These are phyloP conservation scores for Solanum verrucosum DNA, from an alignment of 257 asterid species.

Conservation along the genomic window DNA sequence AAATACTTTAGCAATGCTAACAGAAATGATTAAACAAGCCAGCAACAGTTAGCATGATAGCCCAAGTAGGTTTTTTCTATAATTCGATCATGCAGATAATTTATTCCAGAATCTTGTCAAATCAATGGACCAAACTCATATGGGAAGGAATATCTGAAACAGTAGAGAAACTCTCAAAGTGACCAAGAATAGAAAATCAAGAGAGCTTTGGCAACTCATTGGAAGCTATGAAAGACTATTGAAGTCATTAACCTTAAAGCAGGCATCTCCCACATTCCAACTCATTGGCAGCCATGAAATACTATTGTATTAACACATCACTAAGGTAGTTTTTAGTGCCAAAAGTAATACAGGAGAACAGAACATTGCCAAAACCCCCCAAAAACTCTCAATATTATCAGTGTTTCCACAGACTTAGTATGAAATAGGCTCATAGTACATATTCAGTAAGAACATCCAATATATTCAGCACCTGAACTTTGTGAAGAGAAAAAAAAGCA, in stretches of 20 bases:
- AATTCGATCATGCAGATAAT: neutral
- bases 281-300: neutral
- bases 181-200: neutral
- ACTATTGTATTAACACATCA: neutral
- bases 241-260: neutral
- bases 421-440: neutral
- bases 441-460: neutral
- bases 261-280: neutral
- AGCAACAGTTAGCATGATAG: neutral
- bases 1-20: neutral
- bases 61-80: neutral
- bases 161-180: neutral
- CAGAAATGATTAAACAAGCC: neutral
- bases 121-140: neutral
- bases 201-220: neutral
- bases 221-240: neutral
- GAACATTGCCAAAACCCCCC: neutral
- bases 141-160: neutral
- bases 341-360: neutral
- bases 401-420: neutral
- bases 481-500: neutral
- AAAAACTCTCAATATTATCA: neutral
- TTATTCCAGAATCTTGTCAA: neutral
- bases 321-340: neutral
- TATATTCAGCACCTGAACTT: neutral